Percentiles rank a stretch among this genome's conserved stretches.
Evolutionary conservation across 75 land plant species (phyloP).

Genomic region (Adiantum capillusveneris): DNA sequence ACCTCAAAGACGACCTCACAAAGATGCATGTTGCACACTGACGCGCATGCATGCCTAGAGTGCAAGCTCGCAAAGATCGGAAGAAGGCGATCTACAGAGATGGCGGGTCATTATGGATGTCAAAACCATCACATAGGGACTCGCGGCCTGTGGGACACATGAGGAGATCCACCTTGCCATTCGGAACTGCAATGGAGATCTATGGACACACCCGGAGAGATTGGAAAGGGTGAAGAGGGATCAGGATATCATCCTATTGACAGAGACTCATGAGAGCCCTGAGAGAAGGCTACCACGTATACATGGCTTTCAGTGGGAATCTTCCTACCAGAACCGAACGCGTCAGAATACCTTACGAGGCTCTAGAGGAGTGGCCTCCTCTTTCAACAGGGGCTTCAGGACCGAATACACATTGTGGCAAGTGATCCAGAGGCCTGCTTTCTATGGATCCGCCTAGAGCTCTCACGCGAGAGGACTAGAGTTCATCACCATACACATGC

Average conservation of each 20-base stretch:
- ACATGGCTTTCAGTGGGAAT: slow-evolving; percentile 1
- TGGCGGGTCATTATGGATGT: neutral
- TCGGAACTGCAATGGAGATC: neutral
- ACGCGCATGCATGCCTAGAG: slow-evolving; percentile 1
- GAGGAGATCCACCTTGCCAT: neutral
- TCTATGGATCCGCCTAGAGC: neutral
- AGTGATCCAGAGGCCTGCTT: neutral
- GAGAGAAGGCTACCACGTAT: neutral
- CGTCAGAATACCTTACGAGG: neutral
- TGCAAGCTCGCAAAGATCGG: neutral
- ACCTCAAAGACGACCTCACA: neutral
- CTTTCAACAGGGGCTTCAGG: neutral
- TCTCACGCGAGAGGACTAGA: neutral
- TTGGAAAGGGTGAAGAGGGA: neutral
- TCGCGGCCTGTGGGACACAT: neutral
- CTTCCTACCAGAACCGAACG: neutral
- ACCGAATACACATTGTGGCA: neutral
- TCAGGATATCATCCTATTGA: neutral
- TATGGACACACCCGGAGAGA: slow-evolving; percentile 1
- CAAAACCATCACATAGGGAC: neutral
- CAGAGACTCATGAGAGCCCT: neutral
- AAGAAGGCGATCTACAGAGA: neutral
- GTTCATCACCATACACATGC: neutral
- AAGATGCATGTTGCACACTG: neutral
- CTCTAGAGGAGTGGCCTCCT: neutral